Base-by-base conservation (phyloP, 208 protist species). In the Wallacemonas collosoma region DNA sequence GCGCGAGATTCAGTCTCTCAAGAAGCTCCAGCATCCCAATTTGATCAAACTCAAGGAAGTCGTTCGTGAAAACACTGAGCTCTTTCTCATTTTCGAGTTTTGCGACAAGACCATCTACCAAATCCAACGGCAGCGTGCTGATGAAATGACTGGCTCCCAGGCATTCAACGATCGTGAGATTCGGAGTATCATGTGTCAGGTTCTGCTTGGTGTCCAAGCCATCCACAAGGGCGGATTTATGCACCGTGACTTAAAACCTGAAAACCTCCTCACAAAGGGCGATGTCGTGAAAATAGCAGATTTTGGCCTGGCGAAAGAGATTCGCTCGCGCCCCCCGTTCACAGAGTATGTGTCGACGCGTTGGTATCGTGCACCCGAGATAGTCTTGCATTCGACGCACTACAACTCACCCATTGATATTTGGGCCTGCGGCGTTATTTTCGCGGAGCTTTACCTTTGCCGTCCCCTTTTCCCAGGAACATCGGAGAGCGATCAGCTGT, bases 311-410 rank as follows among this genome's bases (percentile, higher is more conserved):
- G 98, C 95, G 38, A 95, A 98, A 65, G 97, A 98, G 45, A 99
- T 99, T 54, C 94, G 98, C 56, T 98, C 95, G 3, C 91, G 98
- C 44, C 95, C 95, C 58, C 98, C 98, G 0, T 98, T 98, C 82
- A 99, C 98, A 0, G 98, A 99, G 73, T 99, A 99, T 83, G 99
- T 99, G 54, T 98, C 96, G 35, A 99, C 98, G 2, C 91, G 98
- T 11, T 99, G 98, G 97, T 98, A 99, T 77, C 90, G 98, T 36
- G 93, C 98, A 3, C 98, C 98, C 2, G 98, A 99, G 82, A 97
- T 98, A 69, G 88, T 99, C 41, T 86, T 99, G 7, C 98, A 98
- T 58, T 98, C 98, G 45, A 98, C 97, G 7, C 96, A 98, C 76
- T 99, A 99, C 82, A 95, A 94, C 65, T 97, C 94, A 51, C 97